phyloP scores from a whole-genome alignment of 257 asterid genomes.

The Forsythia suspensa region DNA sequence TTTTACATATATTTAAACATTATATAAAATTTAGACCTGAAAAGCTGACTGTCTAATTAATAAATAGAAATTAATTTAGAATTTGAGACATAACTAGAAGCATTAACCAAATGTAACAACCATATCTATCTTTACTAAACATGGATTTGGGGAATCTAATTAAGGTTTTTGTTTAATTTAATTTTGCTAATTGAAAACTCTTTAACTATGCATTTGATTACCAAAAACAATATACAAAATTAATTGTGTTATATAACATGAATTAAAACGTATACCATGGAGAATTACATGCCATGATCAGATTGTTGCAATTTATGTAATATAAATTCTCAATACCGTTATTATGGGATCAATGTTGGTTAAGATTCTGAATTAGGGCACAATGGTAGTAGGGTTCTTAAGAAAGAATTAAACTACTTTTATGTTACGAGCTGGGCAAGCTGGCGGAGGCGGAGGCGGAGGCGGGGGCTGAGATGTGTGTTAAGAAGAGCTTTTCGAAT shows the following conservation, averaged over 20 bases:
- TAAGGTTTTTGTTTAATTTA: neutral
- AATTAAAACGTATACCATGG: neutral
- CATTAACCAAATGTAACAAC: constrained; percentile 20
- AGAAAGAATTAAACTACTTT: neutral
- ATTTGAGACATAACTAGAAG: neutral
- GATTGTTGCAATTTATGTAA: neutral
- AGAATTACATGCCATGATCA: neutral
- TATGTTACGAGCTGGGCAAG: neutral
- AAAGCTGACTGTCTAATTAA: neutral
- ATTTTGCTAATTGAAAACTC: neutral
- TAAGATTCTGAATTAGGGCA: constrained; percentile 15
- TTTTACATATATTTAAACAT: neutral
- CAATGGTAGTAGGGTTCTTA: neutral
- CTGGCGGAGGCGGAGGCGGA: neutral
- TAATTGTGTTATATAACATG: neutral
- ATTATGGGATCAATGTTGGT: neutral
- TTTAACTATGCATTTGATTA: constrained; percentile 15
- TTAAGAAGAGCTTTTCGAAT: neutral
- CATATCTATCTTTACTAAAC: constrained; percentile 26
- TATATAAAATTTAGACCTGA: neutral
- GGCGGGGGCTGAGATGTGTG: neutral
- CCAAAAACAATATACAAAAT: constrained; percentile 1
- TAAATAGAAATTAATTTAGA: constrained; percentile 8
- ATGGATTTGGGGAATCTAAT: constrained; percentile 25
- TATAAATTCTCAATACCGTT: neutral